A percentile compares a stretch with the other conserved stretches of the same genome.
These are phyloP conservation scores for Pyrrhoderma lamaoense DNA, from an alignment of 1,284 basidiomycete genomes.

Conservation along the genomic window DNA sequence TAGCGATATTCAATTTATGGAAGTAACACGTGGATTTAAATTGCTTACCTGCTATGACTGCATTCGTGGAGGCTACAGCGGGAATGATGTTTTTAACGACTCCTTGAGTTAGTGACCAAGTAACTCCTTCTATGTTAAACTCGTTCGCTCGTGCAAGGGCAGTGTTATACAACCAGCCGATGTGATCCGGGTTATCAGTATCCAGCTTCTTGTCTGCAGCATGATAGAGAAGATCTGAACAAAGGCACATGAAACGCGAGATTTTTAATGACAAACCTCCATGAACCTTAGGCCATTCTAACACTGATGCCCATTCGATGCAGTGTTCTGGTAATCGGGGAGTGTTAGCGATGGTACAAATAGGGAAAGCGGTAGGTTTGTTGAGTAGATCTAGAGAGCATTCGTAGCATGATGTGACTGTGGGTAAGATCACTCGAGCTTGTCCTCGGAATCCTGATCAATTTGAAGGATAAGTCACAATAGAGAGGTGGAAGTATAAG, in stretches of 20 bases:
- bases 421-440: slow-evolving; percentile 94
- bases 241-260: not conserved
- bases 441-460: slow-evolving; percentile 92
- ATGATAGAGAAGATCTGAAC: slow-evolving; percentile 1
- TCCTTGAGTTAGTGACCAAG: slow-evolving; percentile 96
- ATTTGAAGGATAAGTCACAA: not conserved
- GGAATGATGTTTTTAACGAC: slow-evolving; percentile 99
- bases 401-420: slow-evolving; percentile 95
- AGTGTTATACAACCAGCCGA: slow-evolving; percentile 84
- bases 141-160: slow-evolving; percentile 80
- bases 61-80: slow-evolving; percentile 94
- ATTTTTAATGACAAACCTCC: slow-evolving; percentile 50
- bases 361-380: slow-evolving; percentile 94
- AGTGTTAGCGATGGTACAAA: slow-evolving; percentile 99
- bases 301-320: slow-evolving; percentile 99
- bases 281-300: slow-evolving; percentile 93
- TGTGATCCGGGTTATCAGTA: slow-evolving; percentile 95
- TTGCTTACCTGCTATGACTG: slow-evolving; percentile 81
- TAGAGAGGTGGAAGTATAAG: too few species aligned
- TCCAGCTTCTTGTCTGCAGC: slow-evolving; percentile 96
- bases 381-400: slow-evolving; percentile 98
- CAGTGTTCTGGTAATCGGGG: slow-evolving; percentile 98
- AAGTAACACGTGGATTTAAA: too few species aligned
- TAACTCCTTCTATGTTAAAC: slow-evolving; percentile 96
- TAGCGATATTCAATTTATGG: too few species aligned